These are phyloP conservation scores for Umbelopsis sp. DNA, from an alignment of 192 early-diverging fungal genomes.

Conservation along the genomic window DNA sequence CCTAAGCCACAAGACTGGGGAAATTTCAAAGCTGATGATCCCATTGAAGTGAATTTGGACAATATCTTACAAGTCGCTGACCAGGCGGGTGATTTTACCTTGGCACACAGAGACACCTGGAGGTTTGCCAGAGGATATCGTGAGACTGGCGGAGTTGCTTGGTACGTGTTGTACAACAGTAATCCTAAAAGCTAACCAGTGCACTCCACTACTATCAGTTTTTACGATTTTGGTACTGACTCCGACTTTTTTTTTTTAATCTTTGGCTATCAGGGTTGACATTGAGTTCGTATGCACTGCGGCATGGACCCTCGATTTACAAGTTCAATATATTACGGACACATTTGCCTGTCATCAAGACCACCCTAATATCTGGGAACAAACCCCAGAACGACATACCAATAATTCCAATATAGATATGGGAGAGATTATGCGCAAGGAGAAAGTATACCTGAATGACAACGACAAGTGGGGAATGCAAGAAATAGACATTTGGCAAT, in stretches of 20 bases:
- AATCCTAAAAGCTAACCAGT: background rate
- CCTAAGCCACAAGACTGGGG: conserved; percentile 34
- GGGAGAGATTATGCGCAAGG: conserved; percentile 15
- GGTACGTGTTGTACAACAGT: conserved; percentile 18
- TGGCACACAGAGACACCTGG: conserved; percentile 41
- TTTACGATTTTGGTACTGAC: background rate
- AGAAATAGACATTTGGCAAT: conserved; percentile 31
- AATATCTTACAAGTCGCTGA: conserved; percentile 34
- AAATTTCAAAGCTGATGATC: conserved; percentile 19
- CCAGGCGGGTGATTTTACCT: conserved; percentile 39
- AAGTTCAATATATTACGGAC: conserved; percentile 25
- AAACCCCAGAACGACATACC: conserved; percentile 22
- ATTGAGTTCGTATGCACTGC: conserved; percentile 44
- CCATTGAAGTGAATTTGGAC: conserved; percentile 22
- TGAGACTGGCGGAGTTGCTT: conserved; percentile 35
- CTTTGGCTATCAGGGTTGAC: conserved; percentile 28
- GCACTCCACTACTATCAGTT: too few species aligned
- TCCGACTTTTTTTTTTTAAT: background rate
- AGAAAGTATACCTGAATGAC: conserved; percentile 23
- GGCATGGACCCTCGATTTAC: conserved; percentile 31
- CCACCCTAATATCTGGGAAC: conserved; percentile 34
- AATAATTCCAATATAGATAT: conserved; percentile 25
- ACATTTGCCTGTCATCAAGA: conserved; percentile 37
- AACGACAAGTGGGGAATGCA: conserved; percentile 30
- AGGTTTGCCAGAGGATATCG: conserved; percentile 37